These are phyloP conservation scores for Hymenotorrendiella dingleyae DNA, from an alignment of 2,329 filamentous ascomycete species.

Conservation along the genomic window DNA sequence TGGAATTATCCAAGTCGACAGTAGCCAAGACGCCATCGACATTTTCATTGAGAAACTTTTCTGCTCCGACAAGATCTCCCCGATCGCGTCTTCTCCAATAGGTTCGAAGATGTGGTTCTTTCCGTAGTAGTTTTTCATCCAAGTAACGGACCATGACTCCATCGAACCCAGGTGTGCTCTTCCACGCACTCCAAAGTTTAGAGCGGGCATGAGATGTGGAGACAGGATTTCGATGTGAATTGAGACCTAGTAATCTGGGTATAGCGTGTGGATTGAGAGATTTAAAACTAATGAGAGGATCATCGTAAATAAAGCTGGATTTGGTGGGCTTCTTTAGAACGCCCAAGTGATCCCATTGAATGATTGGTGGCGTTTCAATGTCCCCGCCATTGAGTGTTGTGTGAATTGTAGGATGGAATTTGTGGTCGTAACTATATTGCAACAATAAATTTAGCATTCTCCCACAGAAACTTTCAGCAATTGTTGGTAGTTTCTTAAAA, in stretches of 20 bases:
- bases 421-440: conserved; percentile 44
- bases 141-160: conserved; percentile 42
- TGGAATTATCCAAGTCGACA: conserved; percentile 30
- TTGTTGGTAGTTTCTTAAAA: no score
- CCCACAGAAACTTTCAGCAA: no score
- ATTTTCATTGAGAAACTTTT: conserved; percentile 35
- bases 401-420: conserved; percentile 41
- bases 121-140: conserved; percentile 39
- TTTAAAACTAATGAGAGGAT: conserved; percentile 44
- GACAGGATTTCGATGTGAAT: conserved; percentile 33
- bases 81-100: conserved; percentile 36
- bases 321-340: conserved; percentile 38
- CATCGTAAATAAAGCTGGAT: conserved; percentile 42
- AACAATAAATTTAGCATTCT: no score
- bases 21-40: conserved; percentile 30
- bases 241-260: conserved; percentile 32
- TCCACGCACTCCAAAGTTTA: conserved; percentile 43
- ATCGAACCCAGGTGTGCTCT: conserved; percentile 38
- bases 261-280: conserved; percentile 25
- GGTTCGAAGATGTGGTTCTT: conserved; percentile 34
- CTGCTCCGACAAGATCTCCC: conserved; percentile 35
- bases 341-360: conserved; percentile 40
- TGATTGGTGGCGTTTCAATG: conserved; percentile 49
- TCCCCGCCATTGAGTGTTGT: conserved; percentile 44
- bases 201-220: conserved; percentile 40